Conservation (phyloP, 495 filamentous ascomycete genomes). For the Aspergillus ostianus region DNA sequence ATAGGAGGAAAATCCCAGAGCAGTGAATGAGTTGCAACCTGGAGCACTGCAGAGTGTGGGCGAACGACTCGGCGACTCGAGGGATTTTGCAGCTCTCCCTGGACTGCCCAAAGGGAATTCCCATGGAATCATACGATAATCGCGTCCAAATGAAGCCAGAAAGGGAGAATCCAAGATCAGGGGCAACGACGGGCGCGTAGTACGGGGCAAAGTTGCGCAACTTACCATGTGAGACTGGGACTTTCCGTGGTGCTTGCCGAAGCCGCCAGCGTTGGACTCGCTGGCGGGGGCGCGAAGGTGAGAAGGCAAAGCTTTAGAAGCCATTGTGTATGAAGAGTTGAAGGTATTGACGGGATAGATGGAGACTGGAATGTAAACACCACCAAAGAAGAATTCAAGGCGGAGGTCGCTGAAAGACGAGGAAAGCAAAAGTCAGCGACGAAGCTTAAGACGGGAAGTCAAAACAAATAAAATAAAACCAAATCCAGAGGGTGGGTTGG, state of each 20-base stretch:
- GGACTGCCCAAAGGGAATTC: too few species aligned
- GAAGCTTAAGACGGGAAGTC: background rate
- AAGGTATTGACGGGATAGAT: constrained; percentile 3
- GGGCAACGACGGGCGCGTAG: too few species aligned
- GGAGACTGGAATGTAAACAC: too few species aligned
- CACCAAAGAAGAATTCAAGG: background rate
- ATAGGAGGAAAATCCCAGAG: too few species aligned
- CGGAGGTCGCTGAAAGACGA: background rate
- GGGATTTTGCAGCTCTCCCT: background rate
- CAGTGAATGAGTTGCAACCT: too few species aligned
- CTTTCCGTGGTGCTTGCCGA: constrained; percentile 86
- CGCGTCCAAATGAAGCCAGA: background rate
- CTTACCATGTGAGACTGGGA: constrained; percentile 94
- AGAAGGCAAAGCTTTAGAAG: constrained; percentile 67
- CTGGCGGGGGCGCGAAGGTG: constrained; percentile 69
- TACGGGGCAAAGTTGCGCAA: constrained; percentile 21
- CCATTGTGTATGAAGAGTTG: constrained; percentile 54
- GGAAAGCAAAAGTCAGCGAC: background rate
- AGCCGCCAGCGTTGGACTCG: constrained; percentile 54
- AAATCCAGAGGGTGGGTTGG: background rate
- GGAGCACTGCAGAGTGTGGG: too few species aligned
- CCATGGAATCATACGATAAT: too few species aligned
- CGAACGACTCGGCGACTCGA: background rate
- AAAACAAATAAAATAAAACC: background rate
- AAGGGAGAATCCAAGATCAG: constrained; percentile 1